Evolutionary conservation across 2,329 filamentous ascomycete species (phyloP).

Genomic region (Diatrype stigma): DNA sequence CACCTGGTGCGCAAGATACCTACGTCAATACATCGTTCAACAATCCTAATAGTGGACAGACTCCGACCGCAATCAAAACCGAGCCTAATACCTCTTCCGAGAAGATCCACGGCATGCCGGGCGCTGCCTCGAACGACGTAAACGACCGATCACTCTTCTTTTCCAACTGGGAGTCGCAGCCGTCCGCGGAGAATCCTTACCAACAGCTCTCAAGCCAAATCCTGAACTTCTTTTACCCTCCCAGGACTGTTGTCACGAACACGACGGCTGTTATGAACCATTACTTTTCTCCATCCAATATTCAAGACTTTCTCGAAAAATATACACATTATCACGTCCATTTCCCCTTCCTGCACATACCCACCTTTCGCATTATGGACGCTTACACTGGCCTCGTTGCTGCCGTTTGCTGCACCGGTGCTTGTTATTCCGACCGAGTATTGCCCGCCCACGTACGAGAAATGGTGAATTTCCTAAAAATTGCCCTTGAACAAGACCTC

Average conservation of each 20-base stretch:
- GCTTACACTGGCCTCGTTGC: conserved; percentile 64
- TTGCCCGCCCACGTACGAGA: conserved; percentile 58
- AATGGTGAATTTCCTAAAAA: conserved; percentile 61
- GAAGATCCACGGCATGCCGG: conserved; percentile 41
- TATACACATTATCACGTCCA: conserved; percentile 72
- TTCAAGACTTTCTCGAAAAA: conserved; percentile 66
- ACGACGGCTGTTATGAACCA: conserved; percentile 51
- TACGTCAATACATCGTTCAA: conserved; percentile 52
- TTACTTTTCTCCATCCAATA: conserved; percentile 63
- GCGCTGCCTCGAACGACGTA: conserved; percentile 38
- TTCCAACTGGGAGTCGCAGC: conserved; percentile 45
- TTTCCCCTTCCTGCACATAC: conserved; percentile 68
- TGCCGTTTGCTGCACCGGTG: conserved; percentile 68
- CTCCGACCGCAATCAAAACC: conserved; percentile 65
- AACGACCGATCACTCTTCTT: conserved; percentile 40
- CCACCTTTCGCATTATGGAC: conserved; percentile 64
- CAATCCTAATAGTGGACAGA: conserved; percentile 64
- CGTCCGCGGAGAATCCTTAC: conserved; percentile 46
- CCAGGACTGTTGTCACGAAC: conserved; percentile 52
- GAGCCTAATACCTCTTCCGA: conserved; percentile 56
- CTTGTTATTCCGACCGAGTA: conserved; percentile 67
- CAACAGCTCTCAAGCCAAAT: conserved; percentile 52
- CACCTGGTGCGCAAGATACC: conserved; percentile 62
- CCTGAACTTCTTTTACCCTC: conserved; percentile 52
- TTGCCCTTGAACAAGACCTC: conserved; percentile 55